Evolutionary conservation across 306 rosid species (phyloP).

Genomic region (Lablab purpureus): DNA sequence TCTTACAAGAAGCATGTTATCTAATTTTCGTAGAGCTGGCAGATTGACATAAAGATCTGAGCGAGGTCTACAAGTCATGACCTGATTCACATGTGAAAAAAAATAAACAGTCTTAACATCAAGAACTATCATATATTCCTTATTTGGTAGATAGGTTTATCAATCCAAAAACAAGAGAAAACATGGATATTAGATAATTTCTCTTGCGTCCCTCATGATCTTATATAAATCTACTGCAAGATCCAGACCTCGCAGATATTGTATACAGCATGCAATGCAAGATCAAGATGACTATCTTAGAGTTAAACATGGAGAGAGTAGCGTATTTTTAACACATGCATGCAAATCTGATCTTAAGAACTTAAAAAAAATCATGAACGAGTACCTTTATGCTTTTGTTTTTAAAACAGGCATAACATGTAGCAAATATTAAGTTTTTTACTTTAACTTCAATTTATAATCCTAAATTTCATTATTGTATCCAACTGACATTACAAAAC

Average conservation of each 20-base stretch:
- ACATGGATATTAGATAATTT: neutral
- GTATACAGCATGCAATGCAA: neutral
- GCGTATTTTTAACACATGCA: neutral
- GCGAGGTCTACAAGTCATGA: conserved; percentile 91
- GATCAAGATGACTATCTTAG: neutral
- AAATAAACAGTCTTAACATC: conserved; percentile 3
- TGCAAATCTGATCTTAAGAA: neutral
- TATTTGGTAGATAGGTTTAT: conserved; percentile 7
- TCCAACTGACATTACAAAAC: neutral
- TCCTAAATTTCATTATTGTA: neutral
- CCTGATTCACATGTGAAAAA: conserved; percentile 60
- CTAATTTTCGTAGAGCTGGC: conserved; percentile 86
- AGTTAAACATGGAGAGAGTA: neutral
- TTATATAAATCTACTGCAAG: neutral
- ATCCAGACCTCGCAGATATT: neutral
- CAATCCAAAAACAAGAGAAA: neutral
- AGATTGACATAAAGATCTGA: conserved; percentile 92
- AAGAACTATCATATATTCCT: neutral
- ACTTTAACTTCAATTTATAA: neutral
- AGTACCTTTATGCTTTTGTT: conserved; percentile 5
- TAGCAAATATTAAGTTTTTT: neutral
- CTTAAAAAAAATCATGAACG: neutral
- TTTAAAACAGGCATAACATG: neutral
- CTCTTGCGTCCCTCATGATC: neutral
- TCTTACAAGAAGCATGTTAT: conserved; percentile 96